phyloP scores from a whole-genome alignment of 805 yeast species.

The Hanseniaspora nectarophila region DNA sequence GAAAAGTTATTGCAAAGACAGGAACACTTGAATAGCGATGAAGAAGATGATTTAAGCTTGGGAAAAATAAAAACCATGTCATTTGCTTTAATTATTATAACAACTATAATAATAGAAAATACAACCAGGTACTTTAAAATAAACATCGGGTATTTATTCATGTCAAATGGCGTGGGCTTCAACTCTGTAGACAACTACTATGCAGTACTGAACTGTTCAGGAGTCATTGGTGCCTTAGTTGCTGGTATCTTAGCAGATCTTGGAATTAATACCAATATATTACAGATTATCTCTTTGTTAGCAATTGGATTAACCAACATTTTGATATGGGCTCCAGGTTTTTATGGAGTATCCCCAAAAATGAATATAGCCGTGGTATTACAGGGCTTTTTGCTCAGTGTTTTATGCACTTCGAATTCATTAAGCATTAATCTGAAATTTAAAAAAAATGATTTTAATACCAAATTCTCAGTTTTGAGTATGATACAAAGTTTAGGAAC shows the following conservation, averaged over 20 bases:
- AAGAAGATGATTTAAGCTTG: constrained; percentile 27
- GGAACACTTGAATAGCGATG: constrained; percentile 7
- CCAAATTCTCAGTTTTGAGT: constrained; percentile 46
- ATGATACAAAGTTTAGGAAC: constrained; percentile 42
- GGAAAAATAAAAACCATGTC: constrained; percentile 30
- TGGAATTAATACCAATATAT: constrained; percentile 41
- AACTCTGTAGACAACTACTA: constrained; percentile 29
- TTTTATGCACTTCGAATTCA: constrained; percentile 47
- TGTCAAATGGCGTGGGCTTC: constrained; percentile 35
- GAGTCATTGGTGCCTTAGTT: constrained; percentile 36
- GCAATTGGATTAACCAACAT: constrained; percentile 30
- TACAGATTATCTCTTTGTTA: constrained; percentile 32
- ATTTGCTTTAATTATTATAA: constrained; percentile 28
- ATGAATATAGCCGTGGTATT: constrained; percentile 17
- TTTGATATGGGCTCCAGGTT: constrained; percentile 34
- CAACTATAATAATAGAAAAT: constrained; percentile 32
- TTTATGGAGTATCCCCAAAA: neutral
- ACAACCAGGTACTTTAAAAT: constrained; percentile 29
- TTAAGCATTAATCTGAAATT: constrained; percentile 51
- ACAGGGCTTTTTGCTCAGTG: constrained; percentile 47
- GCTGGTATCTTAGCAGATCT: constrained; percentile 37
- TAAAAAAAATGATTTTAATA: constrained; percentile 42
- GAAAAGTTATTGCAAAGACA: constrained; percentile 13
- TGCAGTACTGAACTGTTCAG: constrained; percentile 35
- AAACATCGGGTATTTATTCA: constrained; percentile 31